A percentile compares a stretch with the other conserved stretches of the same genome.
These are phyloP conservation scores for Botrytis galanthina DNA, from an alignment of 2,329 filamentous ascomycete species.

Conservation along the genomic window DNA sequence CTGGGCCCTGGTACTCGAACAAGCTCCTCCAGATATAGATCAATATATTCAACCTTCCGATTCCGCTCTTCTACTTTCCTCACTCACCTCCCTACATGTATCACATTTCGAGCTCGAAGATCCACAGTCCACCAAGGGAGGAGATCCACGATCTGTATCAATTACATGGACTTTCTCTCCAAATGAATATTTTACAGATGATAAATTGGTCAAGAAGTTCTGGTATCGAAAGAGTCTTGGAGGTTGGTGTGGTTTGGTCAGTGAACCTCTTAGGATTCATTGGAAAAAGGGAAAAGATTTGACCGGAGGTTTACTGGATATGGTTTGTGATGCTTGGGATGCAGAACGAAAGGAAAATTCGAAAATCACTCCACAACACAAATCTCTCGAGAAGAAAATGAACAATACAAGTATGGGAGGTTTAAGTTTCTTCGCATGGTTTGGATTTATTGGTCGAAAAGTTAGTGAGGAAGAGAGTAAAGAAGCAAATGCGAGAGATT, in stretches of 20 bases:
- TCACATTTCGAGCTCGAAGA: constrained; percentile 74
- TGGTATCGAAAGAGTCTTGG: constrained; percentile 69
- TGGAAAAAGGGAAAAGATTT: constrained; percentile 87
- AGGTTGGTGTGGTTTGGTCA: constrained; percentile 74
- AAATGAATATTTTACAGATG: constrained; percentile 81
- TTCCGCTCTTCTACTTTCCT: constrained; percentile 66
- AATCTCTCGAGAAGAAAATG: constrained; percentile 53
- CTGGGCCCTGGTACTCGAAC: constrained; percentile 92
- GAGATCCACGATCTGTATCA: constrained; percentile 76
- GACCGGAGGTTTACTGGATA: constrained; percentile 74
- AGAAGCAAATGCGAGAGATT: constrained; percentile 58
- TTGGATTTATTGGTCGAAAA: constrained; percentile 71
- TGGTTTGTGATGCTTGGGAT: constrained; percentile 67
- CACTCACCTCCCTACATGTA: constrained; percentile 68
- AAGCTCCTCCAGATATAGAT: constrained; percentile 81
- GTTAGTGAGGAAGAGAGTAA: constrained; percentile 71
- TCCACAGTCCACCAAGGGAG: constrained; percentile 45
- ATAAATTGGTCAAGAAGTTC: constrained; percentile 84
- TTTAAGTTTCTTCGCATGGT: constrained; percentile 84
- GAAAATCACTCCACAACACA: constrained; percentile 48
- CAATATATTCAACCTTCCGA: constrained; percentile 83
- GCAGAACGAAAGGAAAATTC: constrained; percentile 50
- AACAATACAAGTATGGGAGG: constrained; percentile 60
- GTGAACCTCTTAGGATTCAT: constrained; percentile 81
- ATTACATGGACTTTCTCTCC: constrained; percentile 75